A percentile compares a stretch with the other conserved stretches of the same genome.
These are phyloP conservation scores for Talaromyces sp. DNA, from an alignment of 2,329 filamentous ascomycete genomes.

Conservation along the genomic window DNA sequence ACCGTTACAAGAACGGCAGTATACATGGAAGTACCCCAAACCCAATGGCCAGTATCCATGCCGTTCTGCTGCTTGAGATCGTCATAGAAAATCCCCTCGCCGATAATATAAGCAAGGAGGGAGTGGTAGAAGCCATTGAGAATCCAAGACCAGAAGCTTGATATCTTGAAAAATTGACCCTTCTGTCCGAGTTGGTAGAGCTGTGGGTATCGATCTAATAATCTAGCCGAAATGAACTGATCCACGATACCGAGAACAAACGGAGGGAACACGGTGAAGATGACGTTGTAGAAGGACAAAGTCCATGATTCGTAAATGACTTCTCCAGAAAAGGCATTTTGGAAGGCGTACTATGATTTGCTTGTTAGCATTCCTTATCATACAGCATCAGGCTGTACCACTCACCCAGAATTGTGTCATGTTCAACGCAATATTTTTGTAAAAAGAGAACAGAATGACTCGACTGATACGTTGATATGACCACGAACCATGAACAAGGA, in stretches of 20 bases:
- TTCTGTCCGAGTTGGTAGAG: slow-evolving; percentile 90
- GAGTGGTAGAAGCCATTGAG: slow-evolving; percentile 94
- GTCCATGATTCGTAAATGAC: slow-evolving; percentile 99
- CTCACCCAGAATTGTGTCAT: slow-evolving; percentile 98
- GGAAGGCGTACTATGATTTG: slow-evolving; percentile 72
- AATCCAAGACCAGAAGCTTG: slow-evolving; percentile 90
- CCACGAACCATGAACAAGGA: slow-evolving; percentile 94
- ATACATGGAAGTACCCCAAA: slow-evolving; percentile 94
- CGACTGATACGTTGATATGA: slow-evolving; percentile 96
- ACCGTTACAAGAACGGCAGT: slow-evolving; percentile 90
- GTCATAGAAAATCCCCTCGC: slow-evolving; percentile 71
- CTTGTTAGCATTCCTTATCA: slow-evolving; percentile 18
- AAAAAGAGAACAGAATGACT: slow-evolving; percentile 96
- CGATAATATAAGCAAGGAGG: slow-evolving; percentile 81
- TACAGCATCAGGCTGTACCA: slow-evolving; percentile 13
- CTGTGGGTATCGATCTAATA: slow-evolving; percentile 93
- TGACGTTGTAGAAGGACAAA: slow-evolving; percentile 97
- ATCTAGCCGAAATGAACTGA: slow-evolving; percentile 89
- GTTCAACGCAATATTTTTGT: slow-evolving; percentile 98
- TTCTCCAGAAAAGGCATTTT: slow-evolving; percentile 95
- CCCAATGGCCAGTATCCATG: slow-evolving; percentile 85
- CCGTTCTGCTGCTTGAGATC: slow-evolving; percentile 77
- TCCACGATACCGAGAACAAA: slow-evolving; percentile 95
- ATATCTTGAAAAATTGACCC: slow-evolving; percentile 87
- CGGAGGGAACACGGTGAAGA: slow-evolving; percentile 91